Evolutionary conservation across 148 eudicot genomes (phyloP), one percentile per base, ranked within the genome.

Genomic region (Nepenthes mirabilis): DNA sequence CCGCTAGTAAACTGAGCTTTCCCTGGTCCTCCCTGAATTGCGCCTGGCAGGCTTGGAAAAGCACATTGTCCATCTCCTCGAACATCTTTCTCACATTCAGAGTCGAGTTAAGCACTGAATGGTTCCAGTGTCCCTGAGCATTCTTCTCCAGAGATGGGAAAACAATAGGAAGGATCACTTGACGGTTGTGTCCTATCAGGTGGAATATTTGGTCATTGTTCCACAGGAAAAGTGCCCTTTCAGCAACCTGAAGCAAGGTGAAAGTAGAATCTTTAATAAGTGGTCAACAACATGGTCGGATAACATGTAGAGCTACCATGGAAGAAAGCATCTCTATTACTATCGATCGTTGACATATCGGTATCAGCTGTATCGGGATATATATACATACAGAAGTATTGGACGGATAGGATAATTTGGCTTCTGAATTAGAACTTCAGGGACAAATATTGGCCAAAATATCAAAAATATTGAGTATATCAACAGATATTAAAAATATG

Each of bases 21-120:
- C 64, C 68, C 49, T 56, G 62, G 34, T 57, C 56, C 54, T 72
- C 71, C 4, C 34, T 52, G 37, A 43, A 58, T 55, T 67, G 63
- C 33, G 34, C 55, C 62, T 61, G 59, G 37, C 71, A 72, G 45
- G 60, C 67, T 56, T 66, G 66, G 52, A 72, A 72, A 13, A 72
- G 23, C 59, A 47, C 63, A 13, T 2, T 51, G 23, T 72, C 76
- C 76, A 72, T 72, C 32, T 72, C 71, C 9, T 13, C 34, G 49
- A 72, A 67, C 71, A 72, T 67, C 49, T 66, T 72, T 33, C 71
- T 65, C 6, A 72, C 68, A 36, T 67, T 72, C 7, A 70, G 59
- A 14, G 74, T 70, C 32, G 67, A 37, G 34, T 57, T 64, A 57
- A 47, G 59, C 37, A 70, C 65, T 3, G 67, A 55, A 40, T 45